Evolutionary conservation across 305 asterid species (phyloP).

Genomic region (Solanum hybrid): DNA sequence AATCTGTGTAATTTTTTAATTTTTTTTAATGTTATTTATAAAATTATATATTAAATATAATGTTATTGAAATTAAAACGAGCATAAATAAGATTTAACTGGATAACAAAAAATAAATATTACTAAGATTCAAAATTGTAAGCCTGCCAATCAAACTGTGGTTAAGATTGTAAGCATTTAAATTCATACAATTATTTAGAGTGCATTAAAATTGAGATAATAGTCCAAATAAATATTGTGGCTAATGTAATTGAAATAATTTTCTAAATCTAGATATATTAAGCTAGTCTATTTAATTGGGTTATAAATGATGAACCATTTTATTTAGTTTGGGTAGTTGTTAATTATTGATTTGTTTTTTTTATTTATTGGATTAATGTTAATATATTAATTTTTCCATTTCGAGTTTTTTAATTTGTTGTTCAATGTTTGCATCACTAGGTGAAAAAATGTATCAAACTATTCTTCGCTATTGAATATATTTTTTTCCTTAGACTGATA

Average conservation of each 20-base stretch:
- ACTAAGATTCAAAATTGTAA: neutral
- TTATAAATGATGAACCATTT: neutral
- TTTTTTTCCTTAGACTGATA: neutral
- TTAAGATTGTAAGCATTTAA: neutral
- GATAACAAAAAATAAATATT: neutral
- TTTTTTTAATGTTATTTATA: neutral
- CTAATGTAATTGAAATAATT: neutral
- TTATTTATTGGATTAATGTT: neutral
- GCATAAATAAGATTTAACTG: neutral
- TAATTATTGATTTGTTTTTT: neutral
- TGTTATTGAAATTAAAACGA: neutral
- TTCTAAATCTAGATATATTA: neutral
- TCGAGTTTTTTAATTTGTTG: too few species aligned
- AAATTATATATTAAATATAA: neutral
- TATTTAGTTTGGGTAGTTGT: neutral
- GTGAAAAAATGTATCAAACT: neutral
- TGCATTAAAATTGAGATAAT: neutral
- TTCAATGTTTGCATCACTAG: neutral
- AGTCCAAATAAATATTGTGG: neutral
- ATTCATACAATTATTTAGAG: neutral
- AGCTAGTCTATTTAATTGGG: neutral
- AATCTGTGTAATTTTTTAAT: neutral
- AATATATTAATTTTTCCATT: neutral
- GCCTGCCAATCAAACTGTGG: neutral
- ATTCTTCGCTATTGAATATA: neutral